phyloP scores from a whole-genome alignment of 2,329 filamentous ascomycete species.

The Neopestalotiopsis rosae region DNA sequence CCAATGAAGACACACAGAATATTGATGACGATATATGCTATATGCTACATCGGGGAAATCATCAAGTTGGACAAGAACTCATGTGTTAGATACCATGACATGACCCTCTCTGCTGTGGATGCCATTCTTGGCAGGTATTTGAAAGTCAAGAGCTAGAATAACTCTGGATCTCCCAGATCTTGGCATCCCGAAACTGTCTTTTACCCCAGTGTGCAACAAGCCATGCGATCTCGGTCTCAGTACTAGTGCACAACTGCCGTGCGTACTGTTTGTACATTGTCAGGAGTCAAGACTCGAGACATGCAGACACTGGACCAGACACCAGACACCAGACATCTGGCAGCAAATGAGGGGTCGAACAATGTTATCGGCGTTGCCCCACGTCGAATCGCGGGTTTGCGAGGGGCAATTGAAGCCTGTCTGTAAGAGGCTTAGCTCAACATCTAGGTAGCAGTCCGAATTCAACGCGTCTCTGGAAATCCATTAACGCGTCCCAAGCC shows the following conservation, averaged over 20 bases:
- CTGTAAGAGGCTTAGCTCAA: not conserved
- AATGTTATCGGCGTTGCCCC: slow-evolving; percentile 7
- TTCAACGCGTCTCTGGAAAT: slow-evolving; percentile 22
- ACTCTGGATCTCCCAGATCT: not conserved
- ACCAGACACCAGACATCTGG: not conserved
- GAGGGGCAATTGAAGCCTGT: slow-evolving; percentile 1
- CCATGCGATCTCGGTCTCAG: not conserved
- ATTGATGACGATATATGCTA: not conserved
- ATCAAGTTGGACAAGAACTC: not conserved
- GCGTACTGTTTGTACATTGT: not conserved
- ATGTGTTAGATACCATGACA: not conserved
- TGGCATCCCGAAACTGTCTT: not conserved
- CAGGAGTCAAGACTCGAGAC: not conserved
- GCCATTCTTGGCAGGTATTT: not conserved
- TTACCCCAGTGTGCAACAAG: not conserved
- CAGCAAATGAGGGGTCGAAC: slow-evolving; percentile 3
- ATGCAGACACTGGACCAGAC: not conserved
- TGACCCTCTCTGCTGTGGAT: not conserved
- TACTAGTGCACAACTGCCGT: not conserved
- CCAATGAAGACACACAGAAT: not conserved
- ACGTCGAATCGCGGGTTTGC: not conserved
- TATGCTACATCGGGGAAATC: not conserved
- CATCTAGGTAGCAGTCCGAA: not conserved
- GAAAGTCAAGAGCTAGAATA: not conserved
- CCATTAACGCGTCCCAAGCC: slow-evolving; percentile 36